Evolutionary conservation across 345 rosid species (phyloP), one percentile per base, ranked within the genome.

Genomic region (Cochlearia excelsa): DNA sequence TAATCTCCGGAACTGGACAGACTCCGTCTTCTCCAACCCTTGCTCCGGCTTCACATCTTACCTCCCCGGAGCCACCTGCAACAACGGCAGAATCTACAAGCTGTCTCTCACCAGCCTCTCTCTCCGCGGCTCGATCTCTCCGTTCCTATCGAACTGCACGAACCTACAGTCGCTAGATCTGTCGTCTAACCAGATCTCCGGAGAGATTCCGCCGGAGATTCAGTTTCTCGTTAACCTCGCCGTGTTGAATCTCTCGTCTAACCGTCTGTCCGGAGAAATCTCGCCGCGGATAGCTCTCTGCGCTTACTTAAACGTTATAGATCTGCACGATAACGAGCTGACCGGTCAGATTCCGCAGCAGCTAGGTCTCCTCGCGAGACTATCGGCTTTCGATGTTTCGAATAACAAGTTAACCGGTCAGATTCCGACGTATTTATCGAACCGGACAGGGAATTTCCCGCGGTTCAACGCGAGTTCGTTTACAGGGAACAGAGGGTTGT

Each of bases 71-170:
- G 95, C 87, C 54, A 88, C 83, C 30, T 89, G 97, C 78, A 92
- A 86, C 86, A 92, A 85, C 59, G 98, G 97, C 41, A 74, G 98
- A 57, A 81, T 92, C 87, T 92, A 88, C 65, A 92, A 92, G 67
- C 97, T 92, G 7, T 83, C 95, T 27, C 88, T 90, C 30, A 78
- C 89, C 0, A 81, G 74, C 35, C 88, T 88, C 68, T 80, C 87
- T n/a, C 81, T 92, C 0, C 86, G 82, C 34, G 98, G 95, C 75
- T 62, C 88, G 1, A 79, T 92, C 70, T 88, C 95, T 4, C 93
- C 95, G 11, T 86, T 52, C 65, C 77, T 92, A 30, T 81, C 99
- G 2, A 89, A 88, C 77, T 93, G 97, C 65, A 85, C 97, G 6
- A 88, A 89, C 58, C 91, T 93, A 52, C 97, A 93, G 65, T 75